Conservation (phyloP, 2,329 filamentous ascomycete species). For the Colletotrichum godetiae region DNA sequence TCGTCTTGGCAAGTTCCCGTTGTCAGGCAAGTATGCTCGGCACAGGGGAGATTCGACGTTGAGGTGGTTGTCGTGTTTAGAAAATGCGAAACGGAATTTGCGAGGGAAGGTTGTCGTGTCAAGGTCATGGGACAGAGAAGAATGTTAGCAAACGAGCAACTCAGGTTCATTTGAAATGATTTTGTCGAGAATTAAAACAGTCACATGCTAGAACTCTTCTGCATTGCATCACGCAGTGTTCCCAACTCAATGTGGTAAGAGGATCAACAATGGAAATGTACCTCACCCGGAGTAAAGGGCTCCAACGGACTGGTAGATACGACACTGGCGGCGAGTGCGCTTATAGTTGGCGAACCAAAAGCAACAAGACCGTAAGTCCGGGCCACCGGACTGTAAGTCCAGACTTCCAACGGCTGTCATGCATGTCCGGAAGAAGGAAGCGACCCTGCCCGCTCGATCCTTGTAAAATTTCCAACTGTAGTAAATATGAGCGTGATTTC, state of each 20-base stretch:
- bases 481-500: background rate
- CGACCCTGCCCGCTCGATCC: background rate
- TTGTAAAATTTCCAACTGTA: background rate
- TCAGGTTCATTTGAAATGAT: background rate
- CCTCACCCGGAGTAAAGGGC: background rate
- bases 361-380: background rate
- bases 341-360: background rate
- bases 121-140: background rate
- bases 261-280: background rate
- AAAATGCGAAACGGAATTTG: background rate
- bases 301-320: background rate
- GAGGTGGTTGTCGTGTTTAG: constrained; percentile 1
- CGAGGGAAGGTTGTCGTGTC: constrained; percentile 2
- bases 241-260: background rate
- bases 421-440: background rate
- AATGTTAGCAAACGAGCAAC: background rate
- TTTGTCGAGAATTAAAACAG: background rate
- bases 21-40: background rate
- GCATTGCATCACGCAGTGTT: background rate
- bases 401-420: background rate
- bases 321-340: background rate
- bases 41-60: background rate
- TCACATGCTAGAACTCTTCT: background rate
- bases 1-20: background rate
- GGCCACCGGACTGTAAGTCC: background rate